Evolutionary conservation across 768 basidiomycete genomes (phyloP).

Genomic region (Kwoniella europaea): DNA sequence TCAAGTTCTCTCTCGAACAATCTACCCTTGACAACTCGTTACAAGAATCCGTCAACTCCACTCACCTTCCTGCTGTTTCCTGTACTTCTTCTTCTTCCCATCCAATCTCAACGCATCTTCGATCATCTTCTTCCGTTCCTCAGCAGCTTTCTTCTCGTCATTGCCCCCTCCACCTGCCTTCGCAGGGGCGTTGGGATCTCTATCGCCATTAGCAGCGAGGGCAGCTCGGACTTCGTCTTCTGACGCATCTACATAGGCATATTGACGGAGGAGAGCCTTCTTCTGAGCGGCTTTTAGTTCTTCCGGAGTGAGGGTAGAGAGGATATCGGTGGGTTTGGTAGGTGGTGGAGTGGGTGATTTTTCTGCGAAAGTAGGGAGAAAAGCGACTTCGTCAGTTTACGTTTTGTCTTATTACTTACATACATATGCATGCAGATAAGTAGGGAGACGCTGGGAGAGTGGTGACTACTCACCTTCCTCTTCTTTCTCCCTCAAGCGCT

Average conservation of each 20-base stretch:
- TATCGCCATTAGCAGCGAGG: neutral
- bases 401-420: too few relatives aligned
- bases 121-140: constrained; percentile 47
- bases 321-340: constrained; percentile 22
- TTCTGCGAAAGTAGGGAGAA: neutral
- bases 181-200: constrained; percentile 40
- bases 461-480: constrained; percentile 20
- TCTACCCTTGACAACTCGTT: too few relatives aligned
- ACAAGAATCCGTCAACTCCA: neutral
- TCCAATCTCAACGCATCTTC: constrained; percentile 52
- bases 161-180: constrained; percentile 30
- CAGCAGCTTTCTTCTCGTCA: constrained; percentile 52
- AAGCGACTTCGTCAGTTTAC: too few relatives aligned
- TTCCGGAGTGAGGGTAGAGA: constrained; percentile 42
- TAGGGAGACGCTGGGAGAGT: neutral
- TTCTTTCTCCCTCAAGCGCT: constrained; percentile 13
- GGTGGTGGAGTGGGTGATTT: constrained; percentile 9
- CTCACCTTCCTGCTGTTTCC: constrained; percentile 53
- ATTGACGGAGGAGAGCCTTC: constrained; percentile 50
- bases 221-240: constrained; percentile 10
- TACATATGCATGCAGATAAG: too few relatives aligned
- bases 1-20: too few relatives aligned
- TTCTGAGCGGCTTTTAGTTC: constrained; percentile 50
- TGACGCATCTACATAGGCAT: constrained; percentile 54
- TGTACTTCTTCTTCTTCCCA: constrained; percentile 54